These are phyloP conservation scores for Thecaphora thlaspeos DNA, from an alignment of 1,284 basidiomycete species.

Conservation along the genomic window DNA sequence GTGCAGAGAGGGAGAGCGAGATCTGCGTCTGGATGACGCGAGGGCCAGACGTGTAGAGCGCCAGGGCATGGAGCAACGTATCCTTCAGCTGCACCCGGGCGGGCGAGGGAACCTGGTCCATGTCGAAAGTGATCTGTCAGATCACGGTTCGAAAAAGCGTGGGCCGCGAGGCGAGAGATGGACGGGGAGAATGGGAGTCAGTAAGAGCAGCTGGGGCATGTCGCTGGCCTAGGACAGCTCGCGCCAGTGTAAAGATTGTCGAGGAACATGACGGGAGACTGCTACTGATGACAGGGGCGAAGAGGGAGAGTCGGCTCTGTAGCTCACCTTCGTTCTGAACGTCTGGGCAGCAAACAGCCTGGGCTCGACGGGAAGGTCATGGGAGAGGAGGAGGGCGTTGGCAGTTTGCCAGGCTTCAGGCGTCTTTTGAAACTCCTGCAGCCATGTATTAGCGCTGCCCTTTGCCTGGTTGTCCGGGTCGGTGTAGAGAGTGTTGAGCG, in stretches of 20 bases:
- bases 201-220: not conserved
- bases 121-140: slow-evolving; percentile 79
- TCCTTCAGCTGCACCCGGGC: slow-evolving; percentile 79
- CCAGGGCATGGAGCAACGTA: slow-evolving; percentile 78
- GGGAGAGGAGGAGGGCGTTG: slow-evolving; percentile 80
- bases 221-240: too few species aligned
- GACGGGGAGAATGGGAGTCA: not conserved
- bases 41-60: slow-evolving; percentile 69
- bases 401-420: slow-evolving; percentile 93
- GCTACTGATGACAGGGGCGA: not conserved
- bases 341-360: slow-evolving; percentile 96
- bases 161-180: slow-evolving; percentile 2
- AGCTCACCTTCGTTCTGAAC: slow-evolving; percentile 85
- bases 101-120: slow-evolving; percentile 76
- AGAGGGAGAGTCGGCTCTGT: too few species aligned
- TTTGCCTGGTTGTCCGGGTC: slow-evolving; percentile 77
- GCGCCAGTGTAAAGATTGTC: too few species aligned
- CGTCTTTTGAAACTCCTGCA: slow-evolving; percentile 61
- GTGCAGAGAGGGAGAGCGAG: slow-evolving; percentile 81
- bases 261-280: too few species aligned
- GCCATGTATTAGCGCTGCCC: slow-evolving; percentile 63
- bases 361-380: slow-evolving; percentile 75
- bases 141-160: not conserved
- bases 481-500: slow-evolving; percentile 63
- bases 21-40: slow-evolving; percentile 85